phyloP scores from a whole-genome alignment of 2,329 filamentous ascomycete genomes.

The Allantophomopsis lycopodina region DNA sequence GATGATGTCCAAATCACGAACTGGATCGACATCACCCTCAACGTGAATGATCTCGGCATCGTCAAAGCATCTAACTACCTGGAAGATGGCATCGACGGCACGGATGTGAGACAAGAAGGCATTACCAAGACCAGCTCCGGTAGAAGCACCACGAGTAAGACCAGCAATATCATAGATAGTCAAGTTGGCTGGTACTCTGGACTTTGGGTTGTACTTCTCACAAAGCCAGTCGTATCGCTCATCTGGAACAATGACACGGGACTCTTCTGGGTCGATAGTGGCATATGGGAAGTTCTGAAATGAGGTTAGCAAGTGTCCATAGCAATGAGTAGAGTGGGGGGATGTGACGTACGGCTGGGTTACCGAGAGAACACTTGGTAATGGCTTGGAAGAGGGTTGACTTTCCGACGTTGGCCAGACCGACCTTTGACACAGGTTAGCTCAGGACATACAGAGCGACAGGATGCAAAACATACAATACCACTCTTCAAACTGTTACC shows the following conservation, averaged over 20 bases:
- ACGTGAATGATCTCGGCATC: conserved; percentile 99
- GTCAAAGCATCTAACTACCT: conserved; percentile 93
- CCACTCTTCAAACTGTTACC: conserved; percentile 98
- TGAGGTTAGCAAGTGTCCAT: conserved; percentile 17
- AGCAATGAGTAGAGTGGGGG: conserved; percentile 3
- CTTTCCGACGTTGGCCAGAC: conserved; percentile 97
- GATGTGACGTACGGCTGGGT: conserved; percentile 65
- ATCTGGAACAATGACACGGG: conserved; percentile 92
- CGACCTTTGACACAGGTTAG: conserved; percentile 48
- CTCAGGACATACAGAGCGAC: not conserved
- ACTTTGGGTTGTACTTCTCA: conserved; percentile 97
- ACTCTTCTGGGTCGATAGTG: conserved; percentile 97
- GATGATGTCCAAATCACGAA: conserved; percentile 91
- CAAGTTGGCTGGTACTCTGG: conserved; percentile 87
- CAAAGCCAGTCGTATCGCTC: conserved; percentile 92
- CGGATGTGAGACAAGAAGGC: conserved; percentile 97
- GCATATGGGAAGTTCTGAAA: conserved; percentile 91
- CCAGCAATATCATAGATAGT: conserved; percentile 98
- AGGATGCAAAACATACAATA: conserved; percentile 53
- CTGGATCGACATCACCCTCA: conserved; percentile 94
- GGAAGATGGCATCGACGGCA: conserved; percentile 95
- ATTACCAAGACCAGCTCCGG: conserved; percentile 93
- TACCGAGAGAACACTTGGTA: conserved; percentile 93
- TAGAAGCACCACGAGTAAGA: conserved; percentile 88
- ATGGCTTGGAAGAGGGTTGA: conserved; percentile 99